phyloP scores from a whole-genome alignment of 441 rosid genomes.

The Aquilaria agallochum region DNA sequence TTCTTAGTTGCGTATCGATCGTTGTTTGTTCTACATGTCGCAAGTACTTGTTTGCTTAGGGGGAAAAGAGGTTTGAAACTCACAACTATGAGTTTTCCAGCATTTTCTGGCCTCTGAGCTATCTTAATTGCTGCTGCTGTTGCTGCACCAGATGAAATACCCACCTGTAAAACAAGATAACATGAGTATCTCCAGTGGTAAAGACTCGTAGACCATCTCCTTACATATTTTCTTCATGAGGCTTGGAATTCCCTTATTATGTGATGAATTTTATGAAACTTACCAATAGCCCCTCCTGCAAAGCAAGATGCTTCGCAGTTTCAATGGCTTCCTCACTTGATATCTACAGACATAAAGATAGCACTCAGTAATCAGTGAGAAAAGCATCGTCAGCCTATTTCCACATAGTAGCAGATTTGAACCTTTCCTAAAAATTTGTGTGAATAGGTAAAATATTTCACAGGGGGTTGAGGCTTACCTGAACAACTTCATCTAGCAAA shows the following conservation, averaged over 20 bases:
- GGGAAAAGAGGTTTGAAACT: constrained; percentile 11
- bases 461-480: constrained; percentile 29
- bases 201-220: neutral
- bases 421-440: neutral
- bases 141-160: constrained; percentile 93
- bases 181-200: neutral
- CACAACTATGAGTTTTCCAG: constrained; percentile 83
- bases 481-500: constrained; percentile 51
- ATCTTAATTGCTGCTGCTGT: constrained; percentile 73
- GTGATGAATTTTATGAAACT: constrained; percentile 8
- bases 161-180: constrained; percentile 44
- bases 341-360: constrained; percentile 33
- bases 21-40: too few relatives aligned
- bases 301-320: constrained; percentile 70
- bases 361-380: neutral
- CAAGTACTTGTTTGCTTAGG: too few relatives aligned
- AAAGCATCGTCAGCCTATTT: neutral
- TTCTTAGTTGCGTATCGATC: too few relatives aligned
- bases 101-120: constrained; percentile 85
- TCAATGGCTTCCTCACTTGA: constrained; percentile 87
- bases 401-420: neutral
- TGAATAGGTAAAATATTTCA: neutral
- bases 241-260: neutral
- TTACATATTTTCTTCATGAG: too few relatives aligned
- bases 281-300: constrained; percentile 90